Percentiles rank a stretch among this genome's conserved stretches.
Evolutionary conservation across 2,329 filamentous ascomycete genomes (phyloP).

Genomic region (Aspergillus glaucus): DNA sequence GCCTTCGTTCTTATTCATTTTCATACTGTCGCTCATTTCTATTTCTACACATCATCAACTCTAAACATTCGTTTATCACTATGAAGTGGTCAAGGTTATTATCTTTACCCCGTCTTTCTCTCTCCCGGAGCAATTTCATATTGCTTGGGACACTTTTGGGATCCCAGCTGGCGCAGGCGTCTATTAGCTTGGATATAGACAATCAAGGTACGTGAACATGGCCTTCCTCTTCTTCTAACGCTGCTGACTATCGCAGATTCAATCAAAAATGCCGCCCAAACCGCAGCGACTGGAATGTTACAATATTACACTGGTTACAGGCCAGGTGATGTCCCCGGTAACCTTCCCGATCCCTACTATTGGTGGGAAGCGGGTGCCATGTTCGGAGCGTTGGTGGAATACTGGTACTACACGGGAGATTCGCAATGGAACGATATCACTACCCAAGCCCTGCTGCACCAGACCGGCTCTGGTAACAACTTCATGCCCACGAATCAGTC

Average conservation of each 20-base stretch:
- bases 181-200: conserved; percentile 19
- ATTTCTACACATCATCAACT: neutral
- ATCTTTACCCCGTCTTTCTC: neutral
- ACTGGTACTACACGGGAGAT: conserved; percentile 28
- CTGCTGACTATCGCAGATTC: conserved; percentile 20
- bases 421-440: conserved; percentile 30
- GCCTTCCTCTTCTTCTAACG: neutral
- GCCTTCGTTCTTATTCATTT: neutral
- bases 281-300: conserved; percentile 39
- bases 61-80: neutral
- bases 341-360: conserved; percentile 38
- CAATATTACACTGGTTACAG: conserved; percentile 40
- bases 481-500: conserved; percentile 61
- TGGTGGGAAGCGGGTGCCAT: conserved; percentile 30
- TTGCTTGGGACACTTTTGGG: conserved; percentile 13
- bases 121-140: neutral
- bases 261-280: conserved; percentile 38
- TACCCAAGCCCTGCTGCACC: conserved; percentile 61
- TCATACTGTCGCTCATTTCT: neutral
- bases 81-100: neutral
- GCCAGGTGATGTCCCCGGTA: conserved; percentile 41
- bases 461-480: conserved; percentile 63
- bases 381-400: conserved; percentile 25
- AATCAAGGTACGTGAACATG: conserved; percentile 15
- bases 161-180: conserved; percentile 14